Evolutionary conservation across 495 filamentous ascomycete species (phyloP).

Genomic region (Neurospora sp.): DNA sequence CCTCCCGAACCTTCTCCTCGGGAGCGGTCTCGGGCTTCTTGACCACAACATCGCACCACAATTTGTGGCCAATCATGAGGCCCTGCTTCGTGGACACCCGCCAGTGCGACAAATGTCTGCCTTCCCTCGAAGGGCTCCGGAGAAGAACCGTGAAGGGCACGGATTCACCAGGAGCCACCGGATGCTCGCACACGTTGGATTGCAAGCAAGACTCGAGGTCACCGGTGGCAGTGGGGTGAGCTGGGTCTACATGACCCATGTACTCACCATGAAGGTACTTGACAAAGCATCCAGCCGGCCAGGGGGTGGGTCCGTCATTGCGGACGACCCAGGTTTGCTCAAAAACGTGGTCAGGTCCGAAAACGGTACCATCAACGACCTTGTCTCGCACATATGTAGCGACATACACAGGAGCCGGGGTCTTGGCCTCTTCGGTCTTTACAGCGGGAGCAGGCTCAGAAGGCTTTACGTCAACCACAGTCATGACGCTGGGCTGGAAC

Average conservation of each 20-base stretch:
- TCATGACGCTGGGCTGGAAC: conserved; percentile 53
- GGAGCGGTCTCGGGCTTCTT: conserved; percentile 18
- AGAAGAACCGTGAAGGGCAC: conserved; percentile 76
- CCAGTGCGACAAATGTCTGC: conserved; percentile 90
- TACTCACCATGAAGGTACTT: conserved; percentile 88
- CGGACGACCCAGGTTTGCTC: conserved; percentile 86
- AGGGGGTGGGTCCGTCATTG: conserved; percentile 67
- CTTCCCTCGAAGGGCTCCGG: conserved; percentile 60
- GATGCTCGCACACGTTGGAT: conserved; percentile 64
- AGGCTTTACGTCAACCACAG: conserved; percentile 61
- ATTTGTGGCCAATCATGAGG: conserved; percentile 73
- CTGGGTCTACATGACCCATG: conserved; percentile 80
- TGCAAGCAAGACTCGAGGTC: conserved; percentile 65
- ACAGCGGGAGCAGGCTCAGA: conserved; percentile 26
- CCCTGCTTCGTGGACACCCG: conserved; percentile 77
- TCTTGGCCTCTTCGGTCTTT: conserved; percentile 21
- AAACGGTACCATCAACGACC: conserved; percentile 63
- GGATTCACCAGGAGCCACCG: conserved; percentile 60
- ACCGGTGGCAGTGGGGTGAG: conserved; percentile 60
- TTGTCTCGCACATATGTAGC: conserved; percentile 74
- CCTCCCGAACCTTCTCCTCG: neutral
- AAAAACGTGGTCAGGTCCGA: conserved; percentile 61
- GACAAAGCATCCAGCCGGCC: conserved; percentile 85
- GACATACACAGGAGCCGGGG: conserved; percentile 37
- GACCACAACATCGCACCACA: conserved; percentile 91